These are phyloP conservation scores for Pulicaria dysenterica DNA, from an alignment of 129 eudicot genomes.

Conservation along the genomic window DNA sequence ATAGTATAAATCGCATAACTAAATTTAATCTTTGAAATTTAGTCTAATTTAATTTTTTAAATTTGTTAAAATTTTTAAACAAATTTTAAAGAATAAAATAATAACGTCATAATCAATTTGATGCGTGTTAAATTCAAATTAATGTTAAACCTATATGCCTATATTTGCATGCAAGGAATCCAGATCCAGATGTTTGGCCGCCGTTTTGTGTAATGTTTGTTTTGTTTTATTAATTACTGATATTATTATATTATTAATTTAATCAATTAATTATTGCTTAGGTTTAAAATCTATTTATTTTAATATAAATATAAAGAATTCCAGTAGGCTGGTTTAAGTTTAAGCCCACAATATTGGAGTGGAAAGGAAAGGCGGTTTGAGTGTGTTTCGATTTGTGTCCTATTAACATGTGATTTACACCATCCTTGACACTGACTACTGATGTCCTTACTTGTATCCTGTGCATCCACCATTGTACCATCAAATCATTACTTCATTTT, in stretches of 20 bases:
- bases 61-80: too few species aligned
- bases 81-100: too few species aligned
- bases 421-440: conserved; percentile 8
- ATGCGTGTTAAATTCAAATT: too few species aligned
- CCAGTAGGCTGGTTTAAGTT: conserved; percentile 30
- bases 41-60: too few species aligned
- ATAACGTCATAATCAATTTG: too few species aligned
- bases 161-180: neutral
- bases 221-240: neutral
- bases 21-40: too few species aligned
- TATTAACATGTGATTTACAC: conserved; percentile 11
- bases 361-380: conserved; percentile 26
- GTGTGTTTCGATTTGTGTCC: conserved; percentile 28
- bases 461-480: conserved; percentile 27
- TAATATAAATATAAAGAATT: conserved; percentile 1
- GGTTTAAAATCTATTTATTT: neutral
- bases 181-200: neutral
- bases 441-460: conserved; percentile 28
- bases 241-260: neutral
- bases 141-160: too few species aligned
- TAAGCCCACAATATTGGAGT: conserved; percentile 36
- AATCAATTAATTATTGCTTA: neutral
- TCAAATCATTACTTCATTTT: conserved; percentile 27
- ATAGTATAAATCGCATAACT: too few species aligned
- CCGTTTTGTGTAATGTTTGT: neutral